A percentile compares a stretch with the other conserved stretches of the same genome.
phyloP scores from a whole-genome alignment of 495 filamentous ascomycete species.

The Lepidopterella palustris region DNA sequence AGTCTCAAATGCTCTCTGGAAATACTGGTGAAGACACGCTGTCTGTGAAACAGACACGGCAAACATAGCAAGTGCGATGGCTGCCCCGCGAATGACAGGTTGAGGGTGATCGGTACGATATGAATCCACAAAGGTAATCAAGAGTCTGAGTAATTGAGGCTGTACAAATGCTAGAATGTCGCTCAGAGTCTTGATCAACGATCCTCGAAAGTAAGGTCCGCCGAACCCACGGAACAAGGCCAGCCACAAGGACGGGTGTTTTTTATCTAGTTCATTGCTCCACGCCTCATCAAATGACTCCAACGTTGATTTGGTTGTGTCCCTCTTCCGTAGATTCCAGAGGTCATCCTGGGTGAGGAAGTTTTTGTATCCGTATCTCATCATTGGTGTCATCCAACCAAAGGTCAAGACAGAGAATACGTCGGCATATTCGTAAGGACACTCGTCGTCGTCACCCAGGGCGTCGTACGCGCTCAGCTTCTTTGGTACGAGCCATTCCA shows the following conservation, averaged over 20 bases:
- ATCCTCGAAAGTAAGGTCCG: slow-evolving; percentile 69
- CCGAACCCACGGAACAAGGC: slow-evolving; percentile 84
- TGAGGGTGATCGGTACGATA: slow-evolving; percentile 58
- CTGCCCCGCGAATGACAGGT: slow-evolving; percentile 73
- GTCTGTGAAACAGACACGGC: slow-evolving; percentile 80
- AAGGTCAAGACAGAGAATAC: slow-evolving; percentile 93
- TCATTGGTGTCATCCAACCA: slow-evolving; percentile 97
- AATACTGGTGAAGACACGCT: slow-evolving; percentile 81
- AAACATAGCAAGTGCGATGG: slow-evolving; percentile 92
- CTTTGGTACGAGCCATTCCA: slow-evolving; percentile 93
- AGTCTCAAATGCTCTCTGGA: slow-evolving; percentile 87
- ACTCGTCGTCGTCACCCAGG: slow-evolving; percentile 83
- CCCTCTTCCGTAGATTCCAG: slow-evolving; percentile 79
- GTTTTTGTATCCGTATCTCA: slow-evolving; percentile 89
- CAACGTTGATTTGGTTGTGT: slow-evolving; percentile 68
- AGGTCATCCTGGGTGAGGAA: slow-evolving; percentile 94
- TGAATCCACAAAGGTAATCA: slow-evolving; percentile 84
- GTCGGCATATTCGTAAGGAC: slow-evolving; percentile 88
- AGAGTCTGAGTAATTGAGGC: slow-evolving; percentile 77
- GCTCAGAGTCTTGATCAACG: slow-evolving; percentile 77
- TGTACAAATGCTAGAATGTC: slow-evolving; percentile 83
- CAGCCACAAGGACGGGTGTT: slow-evolving; percentile 80
- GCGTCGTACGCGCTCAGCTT: slow-evolving; percentile 75
- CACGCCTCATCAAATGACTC: slow-evolving; percentile 65
- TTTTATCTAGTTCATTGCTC: slow-evolving; percentile 66